These are phyloP conservation scores for Candida peoriensis DNA, from an alignment of 805 yeast genomes.

Conservation along the genomic window DNA sequence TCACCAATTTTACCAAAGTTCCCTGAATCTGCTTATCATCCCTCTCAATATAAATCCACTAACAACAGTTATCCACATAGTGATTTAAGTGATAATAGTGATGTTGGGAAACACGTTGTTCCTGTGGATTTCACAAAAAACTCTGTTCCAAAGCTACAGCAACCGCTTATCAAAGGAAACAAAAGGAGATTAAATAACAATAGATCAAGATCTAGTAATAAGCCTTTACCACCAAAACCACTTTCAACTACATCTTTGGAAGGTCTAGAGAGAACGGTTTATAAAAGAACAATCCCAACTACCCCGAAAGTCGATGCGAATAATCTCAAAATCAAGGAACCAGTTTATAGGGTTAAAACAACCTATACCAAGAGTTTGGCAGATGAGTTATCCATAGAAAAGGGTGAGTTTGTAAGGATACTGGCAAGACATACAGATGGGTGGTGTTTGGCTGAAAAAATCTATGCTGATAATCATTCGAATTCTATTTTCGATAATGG, in stretches of 20 bases:
- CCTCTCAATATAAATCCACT: constrained; percentile 5
- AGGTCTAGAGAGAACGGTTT: constrained; percentile 18
- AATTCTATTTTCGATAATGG: constrained; percentile 3
- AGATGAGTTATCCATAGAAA: constrained; percentile 30
- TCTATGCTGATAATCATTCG: constrained; percentile 22
- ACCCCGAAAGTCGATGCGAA: constrained; percentile 15
- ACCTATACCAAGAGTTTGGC: constrained; percentile 28
- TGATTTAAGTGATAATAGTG: constrained; percentile 1
- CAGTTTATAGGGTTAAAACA: constrained; percentile 18
- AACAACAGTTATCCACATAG: not conserved
- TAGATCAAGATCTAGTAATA: constrained; percentile 2
- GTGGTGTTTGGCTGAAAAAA: constrained; percentile 38
- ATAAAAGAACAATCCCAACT: constrained; percentile 15
- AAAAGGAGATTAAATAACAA: constrained; percentile 5
- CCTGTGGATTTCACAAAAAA: constrained; percentile 4
- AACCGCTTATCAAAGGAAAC: constrained; percentile 5
- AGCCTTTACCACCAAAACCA: constrained; percentile 20
- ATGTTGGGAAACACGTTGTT: constrained; percentile 12
- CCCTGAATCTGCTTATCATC: constrained; percentile 14
- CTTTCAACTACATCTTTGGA: constrained; percentile 7
- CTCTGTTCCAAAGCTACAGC: constrained; percentile 14
- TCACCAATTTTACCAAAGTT: constrained; percentile 20
- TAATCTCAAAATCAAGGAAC: constrained; percentile 6
- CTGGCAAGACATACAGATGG: constrained; percentile 39
- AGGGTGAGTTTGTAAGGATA: constrained; percentile 30